These are phyloP conservation scores for Irpex rosettiformis DNA, from an alignment of 1,284 basidiomycete species.

Conservation along the genomic window DNA sequence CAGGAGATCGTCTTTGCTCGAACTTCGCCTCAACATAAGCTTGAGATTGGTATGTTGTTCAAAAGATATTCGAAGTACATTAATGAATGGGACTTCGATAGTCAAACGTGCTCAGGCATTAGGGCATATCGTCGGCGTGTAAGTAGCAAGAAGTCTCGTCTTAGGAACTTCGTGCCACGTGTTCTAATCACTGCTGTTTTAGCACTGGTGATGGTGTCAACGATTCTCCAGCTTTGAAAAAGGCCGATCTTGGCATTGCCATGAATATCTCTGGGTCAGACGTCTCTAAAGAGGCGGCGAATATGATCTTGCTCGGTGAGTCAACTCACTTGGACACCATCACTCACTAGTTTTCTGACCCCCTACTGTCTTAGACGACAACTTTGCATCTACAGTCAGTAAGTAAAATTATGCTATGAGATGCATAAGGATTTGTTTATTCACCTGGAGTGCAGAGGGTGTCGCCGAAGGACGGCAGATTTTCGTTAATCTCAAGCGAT, in stretches of 20 bases:
- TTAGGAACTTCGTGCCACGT: constrained; percentile 2
- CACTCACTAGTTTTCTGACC: constrained; percentile 3
- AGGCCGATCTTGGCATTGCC: constrained; percentile 70
- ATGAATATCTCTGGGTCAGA: constrained; percentile 75
- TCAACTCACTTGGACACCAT: neutral
- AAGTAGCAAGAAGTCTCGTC: constrained; percentile 24
- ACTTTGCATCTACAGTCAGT: constrained; percentile 70
- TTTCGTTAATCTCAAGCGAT: constrained; percentile 66
- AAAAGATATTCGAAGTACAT: neutral
- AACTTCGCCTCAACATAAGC: constrained; percentile 69
- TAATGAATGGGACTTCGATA: constrained; percentile 20
- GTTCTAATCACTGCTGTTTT: neutral
- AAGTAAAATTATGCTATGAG: constrained; percentile 29
- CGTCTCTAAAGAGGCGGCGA: constrained; percentile 70
- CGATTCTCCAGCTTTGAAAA: constrained; percentile 67
- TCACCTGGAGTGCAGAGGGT: constrained; percentile 41
- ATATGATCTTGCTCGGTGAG: constrained; percentile 66
- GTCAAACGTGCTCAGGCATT: constrained; percentile 69
- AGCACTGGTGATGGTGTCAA: constrained; percentile 67
- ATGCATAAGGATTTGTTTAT: neutral
- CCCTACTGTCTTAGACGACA: constrained; percentile 46
- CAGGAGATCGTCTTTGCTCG: constrained; percentile 70
- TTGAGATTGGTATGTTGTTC: constrained; percentile 52
- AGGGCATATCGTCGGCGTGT: constrained; percentile 71
- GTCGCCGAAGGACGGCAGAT: constrained; percentile 67